Evolutionary conservation across 768 basidiomycete species (phyloP).

Genomic region (Pulveroboletus sp.): DNA sequence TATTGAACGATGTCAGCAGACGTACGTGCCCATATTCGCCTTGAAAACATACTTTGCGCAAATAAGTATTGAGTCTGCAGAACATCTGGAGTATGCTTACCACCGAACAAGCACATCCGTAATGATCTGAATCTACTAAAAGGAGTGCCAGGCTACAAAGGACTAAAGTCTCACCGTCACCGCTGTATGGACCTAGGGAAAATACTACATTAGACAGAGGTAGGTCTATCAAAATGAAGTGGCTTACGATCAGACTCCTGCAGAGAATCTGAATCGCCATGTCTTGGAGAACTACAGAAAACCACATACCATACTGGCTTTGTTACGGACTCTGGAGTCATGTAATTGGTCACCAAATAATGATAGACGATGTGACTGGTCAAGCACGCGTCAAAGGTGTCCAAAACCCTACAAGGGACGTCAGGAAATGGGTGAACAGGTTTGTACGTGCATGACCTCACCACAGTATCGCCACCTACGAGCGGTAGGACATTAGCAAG

Average conservation of each 20-base stretch:
- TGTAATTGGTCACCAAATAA: slow-evolving; percentile 54
- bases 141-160: background rate
- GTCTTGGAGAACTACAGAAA: no score
- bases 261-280: background rate
- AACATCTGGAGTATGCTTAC: slow-evolving; percentile 13
- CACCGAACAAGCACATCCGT: slow-evolving; percentile 48
- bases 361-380: slow-evolving; percentile 53
- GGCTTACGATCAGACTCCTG: slow-evolving; percentile 51
- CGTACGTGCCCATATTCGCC: slow-evolving; percentile 48
- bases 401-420: slow-evolving; percentile 32
- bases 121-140: slow-evolving; percentile 32
- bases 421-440: background rate
- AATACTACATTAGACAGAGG: background rate
- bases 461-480: slow-evolving; percentile 21
- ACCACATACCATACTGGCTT: slow-evolving; percentile 43
- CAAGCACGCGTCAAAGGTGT: slow-evolving; percentile 52
- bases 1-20: background rate
- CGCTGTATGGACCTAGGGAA: slow-evolving; percentile 46
- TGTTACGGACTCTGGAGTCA: slow-evolving; percentile 41
- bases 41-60: slow-evolving; percentile 41
- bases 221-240: background rate
- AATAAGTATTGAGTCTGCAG: background rate
- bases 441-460: background rate
- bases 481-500: slow-evolving; percentile 29
- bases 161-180: slow-evolving; percentile 40